Percentiles rank a stretch among this genome's conserved stretches.
These are phyloP conservation scores for Myxozyma geophila DNA, from an alignment of 805 yeast genomes.

Conservation along the genomic window DNA sequence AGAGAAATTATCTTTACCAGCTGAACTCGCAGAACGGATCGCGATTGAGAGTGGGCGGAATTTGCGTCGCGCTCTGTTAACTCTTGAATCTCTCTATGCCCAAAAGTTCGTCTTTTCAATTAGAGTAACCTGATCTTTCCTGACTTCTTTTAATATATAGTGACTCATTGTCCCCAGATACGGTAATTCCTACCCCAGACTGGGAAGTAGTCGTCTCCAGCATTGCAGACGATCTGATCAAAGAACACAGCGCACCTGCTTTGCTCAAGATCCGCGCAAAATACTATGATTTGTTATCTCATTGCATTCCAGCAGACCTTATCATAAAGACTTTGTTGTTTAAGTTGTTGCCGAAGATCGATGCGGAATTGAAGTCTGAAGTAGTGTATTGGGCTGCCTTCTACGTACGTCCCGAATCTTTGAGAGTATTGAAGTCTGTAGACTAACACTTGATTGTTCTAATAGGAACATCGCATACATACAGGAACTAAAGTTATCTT, in stretches of 20 bases:
- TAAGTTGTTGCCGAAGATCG: conserved; percentile 43
- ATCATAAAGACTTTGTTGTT: conserved; percentile 65
- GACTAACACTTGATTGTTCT: not conserved
- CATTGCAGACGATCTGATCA: conserved; percentile 60
- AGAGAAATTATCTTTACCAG: conserved; percentile 56
- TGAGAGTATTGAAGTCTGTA: not conserved
- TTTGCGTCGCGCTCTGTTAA: conserved; percentile 73
- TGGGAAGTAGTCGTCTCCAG: conserved; percentile 83
- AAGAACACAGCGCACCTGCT: conserved; percentile 64
- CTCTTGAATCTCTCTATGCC: conserved; percentile 73
- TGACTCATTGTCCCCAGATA: conserved; percentile 39
- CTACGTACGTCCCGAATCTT: conserved; percentile 16
- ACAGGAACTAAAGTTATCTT: conserved; percentile 88
- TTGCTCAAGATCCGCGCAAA: conserved; percentile 61
- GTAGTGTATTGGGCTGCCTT: conserved; percentile 40
- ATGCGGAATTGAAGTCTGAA: conserved; percentile 39
- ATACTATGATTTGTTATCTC: conserved; percentile 83
- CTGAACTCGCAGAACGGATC: conserved; percentile 54
- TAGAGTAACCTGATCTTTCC: not conserved
- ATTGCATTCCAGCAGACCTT: conserved; percentile 89
- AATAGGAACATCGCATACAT: conserved; percentile 80
- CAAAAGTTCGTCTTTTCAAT: conserved; percentile 34
- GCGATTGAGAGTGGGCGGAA: conserved; percentile 67
- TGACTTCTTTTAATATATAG: not conserved
- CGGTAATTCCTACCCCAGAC: conserved; percentile 72